Conservation (phyloP, 345 rosid genomes). For the Melaleuca quinquenervia region DNA sequence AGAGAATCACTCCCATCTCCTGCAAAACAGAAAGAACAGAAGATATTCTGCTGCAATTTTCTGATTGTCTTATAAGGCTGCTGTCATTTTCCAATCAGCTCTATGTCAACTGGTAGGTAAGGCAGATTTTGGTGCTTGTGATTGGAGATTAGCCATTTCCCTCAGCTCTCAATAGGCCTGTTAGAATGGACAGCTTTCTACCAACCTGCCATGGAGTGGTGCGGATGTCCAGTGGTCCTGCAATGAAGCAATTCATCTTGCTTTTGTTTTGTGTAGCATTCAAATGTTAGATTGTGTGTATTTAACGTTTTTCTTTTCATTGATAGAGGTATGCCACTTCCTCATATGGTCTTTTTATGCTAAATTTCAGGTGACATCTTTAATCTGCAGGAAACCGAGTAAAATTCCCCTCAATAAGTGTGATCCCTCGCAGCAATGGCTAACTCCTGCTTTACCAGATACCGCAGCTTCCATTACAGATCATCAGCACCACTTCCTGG, state of each 20-base stretch:
- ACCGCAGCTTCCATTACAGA: constrained; percentile 12
- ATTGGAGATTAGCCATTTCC: not conserved
- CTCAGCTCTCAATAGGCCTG: not conserved
- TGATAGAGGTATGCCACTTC: not conserved
- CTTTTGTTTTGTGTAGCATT: not conserved
- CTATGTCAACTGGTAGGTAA: not conserved
- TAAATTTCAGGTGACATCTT: not conserved
- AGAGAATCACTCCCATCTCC: not conserved
- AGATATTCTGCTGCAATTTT: not conserved
- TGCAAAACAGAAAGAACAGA: not conserved
- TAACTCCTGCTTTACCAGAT: constrained; percentile 21
- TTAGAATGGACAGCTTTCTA: not conserved
- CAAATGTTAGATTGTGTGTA: not conserved
- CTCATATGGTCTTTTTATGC: not conserved
- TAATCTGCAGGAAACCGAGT: not conserved
- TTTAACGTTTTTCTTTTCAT: not conserved
- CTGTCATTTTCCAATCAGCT: not conserved
- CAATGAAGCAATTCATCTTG: not conserved
- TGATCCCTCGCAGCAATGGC: not conserved
- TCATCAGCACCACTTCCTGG: constrained; percentile 1
- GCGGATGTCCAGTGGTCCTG: not conserved
- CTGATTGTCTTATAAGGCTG: not conserved
- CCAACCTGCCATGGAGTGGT: not conserved
- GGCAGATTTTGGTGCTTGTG: not conserved
- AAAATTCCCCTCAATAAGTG: not conserved